Evolutionary conservation across 2,329 filamentous ascomycete species (phyloP), one percentile per base, ranked within the genome.

Genomic region (Fusarium stilboides): DNA sequence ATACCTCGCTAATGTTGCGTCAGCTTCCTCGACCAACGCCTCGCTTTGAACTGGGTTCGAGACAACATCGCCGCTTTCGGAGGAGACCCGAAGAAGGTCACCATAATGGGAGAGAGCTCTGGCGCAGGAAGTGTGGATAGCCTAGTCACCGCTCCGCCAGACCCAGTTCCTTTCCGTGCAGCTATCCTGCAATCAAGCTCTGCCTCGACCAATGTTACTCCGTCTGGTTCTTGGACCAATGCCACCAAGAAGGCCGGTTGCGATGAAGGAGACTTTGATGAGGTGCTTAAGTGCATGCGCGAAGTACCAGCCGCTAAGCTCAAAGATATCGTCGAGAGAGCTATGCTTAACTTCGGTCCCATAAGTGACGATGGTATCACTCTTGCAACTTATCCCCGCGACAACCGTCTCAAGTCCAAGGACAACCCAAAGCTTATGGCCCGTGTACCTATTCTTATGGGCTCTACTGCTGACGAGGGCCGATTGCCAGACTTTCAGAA

Each of bases 111-210:
- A 24, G 84, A 88, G 76, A 86, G 82, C 2, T 84, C 86, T 0
- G 86, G 86, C 3, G 84, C 6, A 83, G 90, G 88, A 37, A 89
- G 87, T 0, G 87, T 89, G 0, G 72, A 76, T n/a, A 53, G 54
- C 6, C 72, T 77, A 2, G 31, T 77, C 12, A 72, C 71, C 0
- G 55, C 68, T 36, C 77, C 77, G 0, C 75, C 76, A 0, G 42
- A 69, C 0, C 76, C 76, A 4, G 33, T 77, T 2, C 76, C 76
- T 8, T 78, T 78, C 31, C 63, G 65, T 2, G 75, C 63, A 1
- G 74, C 75, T n/a, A 77, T 75, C 28, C 45, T 78, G 17, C 60
- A 77, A 19, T 78, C 77, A 0, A 67, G 72, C 1, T 68, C 69
- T 12, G 62, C 61, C 4, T 56, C 59, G 5, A 55, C 61, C 9